phyloP scores from a whole-genome alignment of 257 asterid species.

The Jasminum sambac region DNA sequence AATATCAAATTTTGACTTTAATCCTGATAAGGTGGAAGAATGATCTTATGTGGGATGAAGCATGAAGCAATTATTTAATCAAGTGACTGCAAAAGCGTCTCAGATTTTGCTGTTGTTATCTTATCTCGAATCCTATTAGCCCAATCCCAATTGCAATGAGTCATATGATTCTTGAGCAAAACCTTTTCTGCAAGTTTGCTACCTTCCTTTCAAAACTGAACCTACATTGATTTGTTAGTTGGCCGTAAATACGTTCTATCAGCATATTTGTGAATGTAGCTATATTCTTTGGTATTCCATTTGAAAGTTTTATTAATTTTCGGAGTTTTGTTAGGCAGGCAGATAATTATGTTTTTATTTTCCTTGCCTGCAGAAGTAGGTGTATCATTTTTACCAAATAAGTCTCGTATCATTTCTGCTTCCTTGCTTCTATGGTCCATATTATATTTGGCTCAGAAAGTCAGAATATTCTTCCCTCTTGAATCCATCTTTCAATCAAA shows the following conservation, averaged over 20 bases:
- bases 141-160: neutral
- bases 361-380: neutral
- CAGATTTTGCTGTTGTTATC: neutral
- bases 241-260: neutral
- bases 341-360: neutral
- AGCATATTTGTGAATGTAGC: neutral
- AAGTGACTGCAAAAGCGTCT: neutral
- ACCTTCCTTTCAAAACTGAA: neutral
- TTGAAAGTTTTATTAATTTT: too few relatives aligned
- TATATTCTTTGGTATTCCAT: neutral
- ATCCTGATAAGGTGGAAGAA: constrained; percentile 1
- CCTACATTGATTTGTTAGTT: neutral
- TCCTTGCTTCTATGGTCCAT: neutral
- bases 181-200: constrained; percentile 3
- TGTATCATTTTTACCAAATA: neutral
- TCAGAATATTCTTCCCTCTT: neutral
- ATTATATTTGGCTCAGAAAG: neutral
- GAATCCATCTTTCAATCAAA: neutral
- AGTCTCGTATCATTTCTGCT: neutral
- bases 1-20: neutral
- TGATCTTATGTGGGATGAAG: neutral
- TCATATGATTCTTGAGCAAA: neutral
- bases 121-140: too few relatives aligned
- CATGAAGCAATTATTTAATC: neutral
- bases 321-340: neutral